phyloP scores from a whole-genome alignment of 345 rosid species.

The Gossypium rotundifolium region DNA sequence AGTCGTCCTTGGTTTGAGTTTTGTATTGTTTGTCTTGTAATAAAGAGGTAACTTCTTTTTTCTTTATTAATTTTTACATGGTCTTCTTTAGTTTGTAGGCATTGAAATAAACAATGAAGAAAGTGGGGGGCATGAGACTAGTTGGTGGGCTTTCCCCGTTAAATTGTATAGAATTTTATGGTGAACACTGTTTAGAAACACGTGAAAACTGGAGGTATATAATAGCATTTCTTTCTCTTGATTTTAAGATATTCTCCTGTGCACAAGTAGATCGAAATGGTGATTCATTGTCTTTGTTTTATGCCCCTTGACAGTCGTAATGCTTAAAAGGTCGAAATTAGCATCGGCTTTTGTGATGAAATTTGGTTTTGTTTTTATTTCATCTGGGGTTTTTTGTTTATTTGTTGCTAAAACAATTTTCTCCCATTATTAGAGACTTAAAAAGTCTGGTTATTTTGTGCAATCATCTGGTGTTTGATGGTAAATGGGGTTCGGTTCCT shows the following conservation, averaged over 20 bases:
- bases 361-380: not conserved
- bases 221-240: conserved; percentile 3
- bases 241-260: conserved; percentile 25
- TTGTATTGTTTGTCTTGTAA: conserved; percentile 4
- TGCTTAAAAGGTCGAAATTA: not conserved
- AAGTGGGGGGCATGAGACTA: conserved; percentile 25
- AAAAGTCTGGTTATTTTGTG: not conserved
- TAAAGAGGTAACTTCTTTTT: not conserved
- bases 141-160: conserved; percentile 19
- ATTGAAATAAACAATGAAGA: conserved; percentile 20
- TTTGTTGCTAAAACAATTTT: conserved; percentile 3
- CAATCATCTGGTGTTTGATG: conserved; percentile 1
- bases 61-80: conserved; percentile 8
- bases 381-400: not conserved
- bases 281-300: not conserved
- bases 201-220: conserved; percentile 8
- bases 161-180: not conserved
- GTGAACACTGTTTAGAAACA: conserved; percentile 6
- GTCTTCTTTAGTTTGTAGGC: not conserved
- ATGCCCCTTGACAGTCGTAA: not conserved
- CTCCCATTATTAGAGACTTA: not conserved
- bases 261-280: conserved; percentile 22
- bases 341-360: not conserved
- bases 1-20: conserved; percentile 4
- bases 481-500: conserved; percentile 9